phyloP scores from a whole-genome alignment of 1,284 basidiomycete species.

The Termitomyces sp. region DNA sequence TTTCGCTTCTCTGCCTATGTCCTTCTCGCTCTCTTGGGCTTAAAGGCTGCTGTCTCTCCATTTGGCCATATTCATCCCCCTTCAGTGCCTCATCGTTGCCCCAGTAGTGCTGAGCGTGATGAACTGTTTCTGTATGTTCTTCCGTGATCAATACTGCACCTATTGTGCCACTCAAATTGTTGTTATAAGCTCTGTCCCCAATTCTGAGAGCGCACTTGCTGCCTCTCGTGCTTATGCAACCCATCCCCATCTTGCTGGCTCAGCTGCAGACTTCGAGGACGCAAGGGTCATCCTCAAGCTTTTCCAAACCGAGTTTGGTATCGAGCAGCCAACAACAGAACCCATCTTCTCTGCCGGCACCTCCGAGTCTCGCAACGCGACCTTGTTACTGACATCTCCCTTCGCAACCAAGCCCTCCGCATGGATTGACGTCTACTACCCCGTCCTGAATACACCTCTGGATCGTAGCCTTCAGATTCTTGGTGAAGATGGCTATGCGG shows the following conservation, averaged over 20 bases:
- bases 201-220: constrained; percentile 46
- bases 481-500: constrained; percentile 44
- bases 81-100: constrained; percentile 2
- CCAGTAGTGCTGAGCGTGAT: constrained; percentile 14
- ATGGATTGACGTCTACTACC: constrained; percentile 83
- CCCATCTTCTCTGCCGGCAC: constrained; percentile 68
- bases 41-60: constrained; percentile 7
- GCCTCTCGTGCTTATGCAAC: constrained; percentile 58
- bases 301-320: constrained; percentile 58
- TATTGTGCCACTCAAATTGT: not conserved
- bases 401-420: constrained; percentile 45
- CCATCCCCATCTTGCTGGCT: constrained; percentile 71
- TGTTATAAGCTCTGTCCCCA: constrained; percentile 49
- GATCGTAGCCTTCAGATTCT: constrained; percentile 60
- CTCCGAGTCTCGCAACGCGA: constrained; percentile 56
- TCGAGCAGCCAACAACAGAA: constrained; percentile 35
- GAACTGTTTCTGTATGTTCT: constrained; percentile 18
- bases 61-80: not conserved
- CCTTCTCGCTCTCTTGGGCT: constrained; percentile 10
- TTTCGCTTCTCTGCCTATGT: constrained; percentile 8
- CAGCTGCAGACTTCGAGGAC: constrained; percentile 57
- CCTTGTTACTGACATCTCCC: constrained; percentile 44
- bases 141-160: not conserved
- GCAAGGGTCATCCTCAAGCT: constrained; percentile 59
- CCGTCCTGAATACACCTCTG: constrained; percentile 74